phyloP scores from a whole-genome alignment of 2,329 filamentous ascomycete species.

The Pseudogymnoascus sp. region DNA sequence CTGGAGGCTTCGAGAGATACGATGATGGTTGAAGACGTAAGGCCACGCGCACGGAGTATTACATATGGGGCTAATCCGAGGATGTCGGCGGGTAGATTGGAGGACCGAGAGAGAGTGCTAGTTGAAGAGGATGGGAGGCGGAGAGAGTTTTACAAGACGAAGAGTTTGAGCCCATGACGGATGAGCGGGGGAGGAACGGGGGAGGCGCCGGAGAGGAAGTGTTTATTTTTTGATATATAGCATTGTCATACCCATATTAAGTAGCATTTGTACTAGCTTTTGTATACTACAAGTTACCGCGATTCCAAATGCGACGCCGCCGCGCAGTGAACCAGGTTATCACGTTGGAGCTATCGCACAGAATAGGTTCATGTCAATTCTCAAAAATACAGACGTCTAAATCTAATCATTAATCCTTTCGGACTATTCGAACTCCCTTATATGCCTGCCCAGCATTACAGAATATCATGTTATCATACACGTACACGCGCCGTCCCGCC shows the following conservation, averaged over 20 bases:
- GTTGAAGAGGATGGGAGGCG: slow-evolving; percentile 3
- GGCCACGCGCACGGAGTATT: slow-evolving; percentile 9
- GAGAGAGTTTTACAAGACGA: slow-evolving; percentile 7
- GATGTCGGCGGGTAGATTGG: background rate
- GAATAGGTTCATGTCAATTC: background rate
- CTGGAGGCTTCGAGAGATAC: background rate
- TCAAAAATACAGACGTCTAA: slow-evolving; percentile 4
- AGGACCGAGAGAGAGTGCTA: slow-evolving; percentile 9
- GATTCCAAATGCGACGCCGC: background rate
- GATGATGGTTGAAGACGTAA: slow-evolving; percentile 9
- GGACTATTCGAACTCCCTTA: background rate
- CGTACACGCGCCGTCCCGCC: background rate
- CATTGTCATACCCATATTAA: slow-evolving; percentile 6
- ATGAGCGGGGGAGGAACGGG: no score
- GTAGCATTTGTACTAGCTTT: slow-evolving; percentile 6
- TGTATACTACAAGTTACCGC: background rate
- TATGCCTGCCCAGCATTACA: background rate
- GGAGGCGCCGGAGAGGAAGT: no score
- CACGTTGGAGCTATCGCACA: background rate
- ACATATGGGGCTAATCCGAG: slow-evolving; percentile 9
- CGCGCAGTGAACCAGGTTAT: background rate
- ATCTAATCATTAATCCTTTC: background rate
- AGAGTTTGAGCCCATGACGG: background rate
- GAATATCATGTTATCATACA: slow-evolving; percentile 7
- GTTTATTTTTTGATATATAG: background rate